These are phyloP conservation scores for Naegleria gruberi DNA, from an alignment of 208 protist species.

Conservation along the genomic window DNA sequence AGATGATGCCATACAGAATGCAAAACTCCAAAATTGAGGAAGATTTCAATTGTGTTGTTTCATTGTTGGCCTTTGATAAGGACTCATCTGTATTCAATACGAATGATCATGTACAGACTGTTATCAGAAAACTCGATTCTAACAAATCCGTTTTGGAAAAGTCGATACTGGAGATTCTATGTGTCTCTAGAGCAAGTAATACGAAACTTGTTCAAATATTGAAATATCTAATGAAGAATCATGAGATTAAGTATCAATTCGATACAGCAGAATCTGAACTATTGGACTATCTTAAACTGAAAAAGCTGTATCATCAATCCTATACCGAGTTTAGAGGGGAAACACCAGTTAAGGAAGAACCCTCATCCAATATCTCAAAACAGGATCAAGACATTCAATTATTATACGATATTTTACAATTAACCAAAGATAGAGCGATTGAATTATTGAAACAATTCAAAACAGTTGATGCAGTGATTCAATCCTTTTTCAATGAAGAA, in stretches of 20 bases:
- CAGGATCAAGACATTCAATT: background rate
- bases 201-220: background rate
- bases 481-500: too few species aligned
- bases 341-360: background rate
- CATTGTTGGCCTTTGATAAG: background rate
- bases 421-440: background rate
- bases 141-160: background rate
- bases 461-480: background rate
- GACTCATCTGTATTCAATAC: background rate
- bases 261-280: background rate
- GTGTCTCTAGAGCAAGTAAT: too few species aligned
- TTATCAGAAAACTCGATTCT: background rate
- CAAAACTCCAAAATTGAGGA: background rate
- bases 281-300: background rate
- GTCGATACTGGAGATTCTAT: background rate
- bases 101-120: background rate
- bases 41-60: background rate
- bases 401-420: background rate
- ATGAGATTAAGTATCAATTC: background rate
- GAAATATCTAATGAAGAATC: background rate
- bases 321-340: background rate
- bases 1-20: background rate
- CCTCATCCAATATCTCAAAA: background rate
- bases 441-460: background rate
- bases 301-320: background rate